Base-by-base conservation (phyloP, 129 eudicot species). In the Lonicera japonica region DNA sequence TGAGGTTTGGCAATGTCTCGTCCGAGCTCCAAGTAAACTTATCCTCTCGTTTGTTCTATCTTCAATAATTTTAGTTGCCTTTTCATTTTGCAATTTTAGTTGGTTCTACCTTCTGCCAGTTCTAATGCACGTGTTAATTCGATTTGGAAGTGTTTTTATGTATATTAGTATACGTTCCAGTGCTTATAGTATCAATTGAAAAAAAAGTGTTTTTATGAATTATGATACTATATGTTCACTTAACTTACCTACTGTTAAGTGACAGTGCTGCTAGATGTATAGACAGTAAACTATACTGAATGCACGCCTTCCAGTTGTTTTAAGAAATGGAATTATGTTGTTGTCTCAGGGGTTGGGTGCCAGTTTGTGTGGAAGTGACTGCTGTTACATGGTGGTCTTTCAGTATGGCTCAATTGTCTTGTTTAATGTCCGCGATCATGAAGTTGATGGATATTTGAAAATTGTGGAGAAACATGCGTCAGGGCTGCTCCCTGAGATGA, bases 371-470 rank as follows among this genome's bases (percentile, higher is more conserved):
- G 97, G 89, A 70, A 86, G 79, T 56, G 78, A 86, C 53, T 76
- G 71, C 63, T 73, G 85, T 71, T 90, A 81, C 68, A 81, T 90
- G 89, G 87, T 86, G 63, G 97, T 87, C 55, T 90, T 86, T 63
- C 95, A 86, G 70, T 90, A 90, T 68, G 97, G 97, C 39, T 90
- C 97, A 20, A 79, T 87, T 61, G 97, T 90, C 67, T 76, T 90
- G 72, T 86, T 90, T 75, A 90, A 90, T 48, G 90, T 81, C 25
- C 82, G 83, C 52, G 95, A 90, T 54, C 81, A 77, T 70, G 94
- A 86, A 69, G 77, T 80, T 75, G 94, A 90, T 60, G 86, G 81
- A 40, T 82, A 72, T 79, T 77, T 90, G 48, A 77, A 87, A 70
- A 78, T 87, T 60, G 94, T 90, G 15, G 77, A 77, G 60, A 73